Percentiles rank a stretch among this genome's conserved stretches.
These are phyloP conservation scores for Wickerhamiella dianesei DNA, from an alignment of 805 yeast species.

Conservation along the genomic window DNA sequence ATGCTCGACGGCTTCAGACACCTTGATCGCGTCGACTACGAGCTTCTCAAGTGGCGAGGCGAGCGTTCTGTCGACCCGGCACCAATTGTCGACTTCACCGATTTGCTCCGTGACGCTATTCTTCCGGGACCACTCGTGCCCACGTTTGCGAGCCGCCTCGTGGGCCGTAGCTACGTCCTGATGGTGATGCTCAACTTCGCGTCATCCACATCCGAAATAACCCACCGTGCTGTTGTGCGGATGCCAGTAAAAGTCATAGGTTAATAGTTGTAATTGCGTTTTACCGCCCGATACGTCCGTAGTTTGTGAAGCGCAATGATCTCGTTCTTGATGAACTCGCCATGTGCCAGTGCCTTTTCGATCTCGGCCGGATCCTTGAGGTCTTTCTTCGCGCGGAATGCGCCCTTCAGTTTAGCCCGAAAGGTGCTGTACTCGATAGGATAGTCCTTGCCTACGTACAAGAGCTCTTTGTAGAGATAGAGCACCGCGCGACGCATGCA, in stretches of 20 bases:
- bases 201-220: background rate
- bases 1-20: conserved; percentile 3
- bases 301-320: conserved; percentile 26
- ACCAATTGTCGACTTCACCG: conserved; percentile 6
- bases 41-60: conserved; percentile 2
- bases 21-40: conserved; percentile 6
- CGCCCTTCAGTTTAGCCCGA: conserved; percentile 20
- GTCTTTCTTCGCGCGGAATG: conserved; percentile 21
- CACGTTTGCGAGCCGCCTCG: conserved; percentile 3
- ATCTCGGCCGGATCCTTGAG: conserved; percentile 20
- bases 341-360: conserved; percentile 23
- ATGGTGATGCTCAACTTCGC: conserved; percentile 5
- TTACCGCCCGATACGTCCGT: conserved; percentile 26
- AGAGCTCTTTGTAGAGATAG: conserved; percentile 27
- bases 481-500: conserved; percentile 18
- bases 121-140: conserved; percentile 9
- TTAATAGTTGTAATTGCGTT: conserved; percentile 20
- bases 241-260: background rate
- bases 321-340: conserved; percentile 28
- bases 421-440: conserved; percentile 26
- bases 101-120: conserved; percentile 2
- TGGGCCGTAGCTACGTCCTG: conserved; percentile 8
- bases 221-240: background rate
- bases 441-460: conserved; percentile 28
- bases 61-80: no score